phyloP scores from a whole-genome alignment of 306 rosid genomes.

The Casuarina glauca region DNA sequence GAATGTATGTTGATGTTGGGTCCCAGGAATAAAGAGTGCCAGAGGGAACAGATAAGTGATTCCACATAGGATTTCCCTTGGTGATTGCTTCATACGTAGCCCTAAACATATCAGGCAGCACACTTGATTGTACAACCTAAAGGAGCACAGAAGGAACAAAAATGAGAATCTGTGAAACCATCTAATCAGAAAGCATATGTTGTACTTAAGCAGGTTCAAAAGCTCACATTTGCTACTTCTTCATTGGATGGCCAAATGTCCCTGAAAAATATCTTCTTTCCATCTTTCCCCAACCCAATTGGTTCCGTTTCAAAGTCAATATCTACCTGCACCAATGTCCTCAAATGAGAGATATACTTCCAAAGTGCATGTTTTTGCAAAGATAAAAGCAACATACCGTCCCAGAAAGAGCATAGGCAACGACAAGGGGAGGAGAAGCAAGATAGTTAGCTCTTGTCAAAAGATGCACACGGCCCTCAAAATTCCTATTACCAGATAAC shows the following conservation, averaged over 20 bases:
- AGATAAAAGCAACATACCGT: slow-evolving; percentile 59
- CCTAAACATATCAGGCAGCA: slow-evolving; percentile 90
- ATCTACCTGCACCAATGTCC: slow-evolving; percentile 64
- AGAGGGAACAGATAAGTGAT: slow-evolving; percentile 75
- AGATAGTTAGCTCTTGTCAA: slow-evolving; percentile 95
- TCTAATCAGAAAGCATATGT: slow-evolving; percentile 15
- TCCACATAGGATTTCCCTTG: slow-evolving; percentile 94
- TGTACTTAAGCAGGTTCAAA: slow-evolving; percentile 21
- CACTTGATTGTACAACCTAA: slow-evolving; percentile 89
- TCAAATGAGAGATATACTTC: slow-evolving; percentile 31
- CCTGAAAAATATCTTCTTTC: slow-evolving; percentile 66
- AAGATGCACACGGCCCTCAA: slow-evolving; percentile 97
- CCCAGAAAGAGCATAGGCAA: slow-evolving; percentile 97
- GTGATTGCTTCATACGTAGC: slow-evolving; percentile 92
- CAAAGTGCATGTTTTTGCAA: slow-evolving; percentile 18
- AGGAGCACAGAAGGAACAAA: slow-evolving; percentile 31
- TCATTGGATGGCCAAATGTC: slow-evolving; percentile 93
- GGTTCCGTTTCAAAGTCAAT: slow-evolving; percentile 84
- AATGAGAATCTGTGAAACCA: slow-evolving; percentile 3
- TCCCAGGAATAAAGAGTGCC: slow-evolving; percentile 92
- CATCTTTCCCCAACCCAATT: slow-evolving; percentile 77
- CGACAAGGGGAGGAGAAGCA: slow-evolving; percentile 99
- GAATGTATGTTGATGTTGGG: slow-evolving; percentile 80
- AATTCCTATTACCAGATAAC: slow-evolving; percentile 95
- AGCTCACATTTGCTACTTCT: slow-evolving; percentile 76